Conservation (phyloP, 2,329 filamentous ascomycete species). For the Hortaea sp. region DNA sequence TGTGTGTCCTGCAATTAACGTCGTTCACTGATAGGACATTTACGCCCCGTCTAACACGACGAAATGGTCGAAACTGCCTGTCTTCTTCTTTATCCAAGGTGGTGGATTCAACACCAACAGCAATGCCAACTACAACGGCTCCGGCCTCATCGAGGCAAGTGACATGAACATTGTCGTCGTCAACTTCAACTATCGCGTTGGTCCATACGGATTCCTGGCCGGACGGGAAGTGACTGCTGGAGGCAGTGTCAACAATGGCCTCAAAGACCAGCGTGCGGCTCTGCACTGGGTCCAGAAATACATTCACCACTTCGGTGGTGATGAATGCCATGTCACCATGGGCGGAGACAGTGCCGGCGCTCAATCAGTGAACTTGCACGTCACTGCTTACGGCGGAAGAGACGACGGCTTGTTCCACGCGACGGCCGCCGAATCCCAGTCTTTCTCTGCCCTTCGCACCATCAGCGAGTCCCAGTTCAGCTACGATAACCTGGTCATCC, state of each 20-base stretch:
- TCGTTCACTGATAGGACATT: constrained; percentile 44
- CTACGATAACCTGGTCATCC: constrained; percentile 41
- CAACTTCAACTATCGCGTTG: constrained; percentile 67
- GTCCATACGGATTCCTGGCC: constrained; percentile 61
- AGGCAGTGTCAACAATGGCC: constrained; percentile 56
- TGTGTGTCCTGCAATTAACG: neutral
- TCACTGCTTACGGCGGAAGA: constrained; percentile 44
- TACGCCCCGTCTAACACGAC: constrained; percentile 49
- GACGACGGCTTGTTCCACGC: constrained; percentile 42
- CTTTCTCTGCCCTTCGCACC: constrained; percentile 41
- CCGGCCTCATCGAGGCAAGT: constrained; percentile 50
- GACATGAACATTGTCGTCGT: constrained; percentile 57
- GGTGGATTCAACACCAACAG: constrained; percentile 39
- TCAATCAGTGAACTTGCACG: constrained; percentile 53
- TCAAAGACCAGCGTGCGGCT: constrained; percentile 60
- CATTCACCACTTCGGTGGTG: constrained; percentile 58
- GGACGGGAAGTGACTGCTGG: constrained; percentile 41
- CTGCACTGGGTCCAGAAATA: constrained; percentile 60
- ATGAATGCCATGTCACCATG: constrained; percentile 57
- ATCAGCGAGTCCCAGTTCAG: constrained; percentile 40
- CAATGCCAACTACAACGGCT: constrained; percentile 47
- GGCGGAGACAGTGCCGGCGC: constrained; percentile 61
- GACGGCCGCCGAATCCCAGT: constrained; percentile 45
- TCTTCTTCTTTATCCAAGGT: constrained; percentile 49
- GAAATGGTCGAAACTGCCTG: constrained; percentile 46